These are phyloP conservation scores for Coniosporium apollinis DNA, from an alignment of 495 filamentous ascomycete genomes.

Conservation along the genomic window DNA sequence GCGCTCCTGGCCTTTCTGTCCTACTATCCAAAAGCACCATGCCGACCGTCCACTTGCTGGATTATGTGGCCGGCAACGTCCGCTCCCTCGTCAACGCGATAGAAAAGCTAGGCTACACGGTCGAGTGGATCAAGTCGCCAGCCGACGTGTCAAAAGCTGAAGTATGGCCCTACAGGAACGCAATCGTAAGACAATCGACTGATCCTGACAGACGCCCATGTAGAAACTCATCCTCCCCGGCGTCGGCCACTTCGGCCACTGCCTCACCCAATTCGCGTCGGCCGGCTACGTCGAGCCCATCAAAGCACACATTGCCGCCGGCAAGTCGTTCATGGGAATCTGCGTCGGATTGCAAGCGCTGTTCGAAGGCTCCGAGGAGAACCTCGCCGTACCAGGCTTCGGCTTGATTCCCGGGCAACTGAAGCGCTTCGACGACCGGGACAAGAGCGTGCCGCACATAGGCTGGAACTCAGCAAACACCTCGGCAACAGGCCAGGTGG, in stretches of 20 bases:
- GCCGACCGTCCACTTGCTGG: slow-evolving; percentile 83
- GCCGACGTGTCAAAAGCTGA: slow-evolving; percentile 71
- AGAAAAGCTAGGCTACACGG: slow-evolving; percentile 78
- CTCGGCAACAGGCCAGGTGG: slow-evolving; percentile 25
- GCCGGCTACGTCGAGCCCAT: slow-evolving; percentile 73
- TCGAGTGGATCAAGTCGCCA: slow-evolving; percentile 81
- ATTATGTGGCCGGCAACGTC: slow-evolving; percentile 78
- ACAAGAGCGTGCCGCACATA: slow-evolving; percentile 91
- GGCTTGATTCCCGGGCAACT: slow-evolving; percentile 55
- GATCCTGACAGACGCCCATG: not conserved
- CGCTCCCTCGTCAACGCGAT: slow-evolving; percentile 93
- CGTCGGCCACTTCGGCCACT: slow-evolving; percentile 95
- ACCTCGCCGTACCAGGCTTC: slow-evolving; percentile 50
- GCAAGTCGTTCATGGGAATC: slow-evolving; percentile 95
- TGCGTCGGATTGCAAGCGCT: slow-evolving; percentile 89
- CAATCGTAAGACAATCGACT: not conserved
- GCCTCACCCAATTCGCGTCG: slow-evolving; percentile 59
- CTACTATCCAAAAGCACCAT: no score
- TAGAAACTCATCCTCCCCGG: slow-evolving; percentile 86
- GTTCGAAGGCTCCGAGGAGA: slow-evolving; percentile 71
- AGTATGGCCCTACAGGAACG: slow-evolving; percentile 29
- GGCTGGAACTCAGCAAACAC: slow-evolving; percentile 85
- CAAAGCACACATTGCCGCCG: slow-evolving; percentile 58
- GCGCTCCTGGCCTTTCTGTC: no score
- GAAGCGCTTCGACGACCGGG: slow-evolving; percentile 52